A percentile compares a stretch with the other conserved stretches of the same genome.
These are phyloP conservation scores for Akebia trifoliata DNA, from an alignment of 164 flowering plant species.

Conservation along the genomic window DNA sequence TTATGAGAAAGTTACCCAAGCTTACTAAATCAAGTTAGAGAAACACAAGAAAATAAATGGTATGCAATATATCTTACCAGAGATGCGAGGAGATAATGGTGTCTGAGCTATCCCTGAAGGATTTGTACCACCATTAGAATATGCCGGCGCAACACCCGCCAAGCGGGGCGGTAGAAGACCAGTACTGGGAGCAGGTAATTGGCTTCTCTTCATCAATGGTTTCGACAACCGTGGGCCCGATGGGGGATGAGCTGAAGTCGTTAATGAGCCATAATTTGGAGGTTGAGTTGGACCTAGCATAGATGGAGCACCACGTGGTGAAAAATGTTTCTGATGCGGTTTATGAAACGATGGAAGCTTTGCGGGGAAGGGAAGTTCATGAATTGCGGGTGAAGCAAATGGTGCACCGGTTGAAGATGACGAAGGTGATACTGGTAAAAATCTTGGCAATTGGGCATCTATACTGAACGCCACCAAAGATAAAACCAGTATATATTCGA, in stretches of 20 bases:
- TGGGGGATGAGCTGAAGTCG: constrained; percentile 45
- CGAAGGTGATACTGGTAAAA: constrained; percentile 18
- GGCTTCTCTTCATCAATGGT: constrained; percentile 43
- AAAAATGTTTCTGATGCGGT: constrained; percentile 24
- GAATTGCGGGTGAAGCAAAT: constrained; percentile 22
- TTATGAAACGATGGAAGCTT: constrained; percentile 30
- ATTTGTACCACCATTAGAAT: constrained; percentile 25
- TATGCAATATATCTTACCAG: constrained; percentile 51
- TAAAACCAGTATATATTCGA: constrained; percentile 31
- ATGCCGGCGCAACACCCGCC: constrained; percentile 43
- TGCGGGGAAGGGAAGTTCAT: constrained; percentile 38
- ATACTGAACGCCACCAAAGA: constrained; percentile 21
- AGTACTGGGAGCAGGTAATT: constrained; percentile 27
- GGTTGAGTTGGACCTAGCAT: constrained; percentile 33
- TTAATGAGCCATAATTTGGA: constrained; percentile 45
- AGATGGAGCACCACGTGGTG: constrained; percentile 22
- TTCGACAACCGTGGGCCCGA: constrained; percentile 42
- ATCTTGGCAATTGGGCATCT: constrained; percentile 24
- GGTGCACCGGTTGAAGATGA: constrained; percentile 22
- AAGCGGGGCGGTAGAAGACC: constrained; percentile 31
- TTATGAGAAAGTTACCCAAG: background rate
- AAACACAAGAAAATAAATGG: too few species aligned
- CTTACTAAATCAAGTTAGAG: background rate
- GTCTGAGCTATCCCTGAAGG: constrained; percentile 67
- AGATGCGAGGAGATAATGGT: constrained; percentile 55